Base-by-base conservation (phyloP, 345 rosid genomes). In the Geranium rotundifolium region DNA sequence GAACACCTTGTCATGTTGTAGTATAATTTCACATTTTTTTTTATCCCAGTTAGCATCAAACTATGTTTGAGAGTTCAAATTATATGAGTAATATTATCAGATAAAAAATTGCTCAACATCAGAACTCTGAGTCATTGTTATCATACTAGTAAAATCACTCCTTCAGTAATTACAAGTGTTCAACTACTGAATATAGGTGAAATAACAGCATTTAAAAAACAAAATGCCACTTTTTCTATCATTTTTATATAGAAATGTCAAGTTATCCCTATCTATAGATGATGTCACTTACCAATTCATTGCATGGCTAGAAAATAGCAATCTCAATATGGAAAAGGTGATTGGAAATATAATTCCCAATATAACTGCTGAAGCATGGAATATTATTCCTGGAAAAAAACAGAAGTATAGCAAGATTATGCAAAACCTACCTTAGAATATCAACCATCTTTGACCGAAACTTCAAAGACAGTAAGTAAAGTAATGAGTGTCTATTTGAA, bases 241-340 rank as follows among this genome's bases (percentile, higher is more conserved):
- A 34, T 34, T 34, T 34, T 0, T 18, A 55, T 55, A n/a, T 55
- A 55, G 7, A 4, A n/a, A 17, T 17, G n/a, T 55, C 61, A 57
- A 60, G 57, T 30, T 31, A 13, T 50, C 8, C n/a, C 23, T 34
- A 41, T 29, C 58, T 64, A 18, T 31, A 62, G 58, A 69, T 39
- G 30, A 6, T 29, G 56, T 71, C 75, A 82, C 17, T 65, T 63
- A 93, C 99, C 99, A 93, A 82, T 74, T 86, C 99, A 93, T 90
- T 30, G 90, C 87, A 75, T 75, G 57, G 63, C 79, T 76, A 59
- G 89, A 82, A 81, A 81, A 82, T 63, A 82, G 75, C 73, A 81
- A 73, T 79, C 96, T 81, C 78, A 86, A 63, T 69, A 88, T 68
- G 37, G 99, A 81, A 71, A 90, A 85, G 63, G 73, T 58, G 66